Conservation (phyloP, 2,329 filamentous ascomycete species). For the Metarhizium album region DNA sequence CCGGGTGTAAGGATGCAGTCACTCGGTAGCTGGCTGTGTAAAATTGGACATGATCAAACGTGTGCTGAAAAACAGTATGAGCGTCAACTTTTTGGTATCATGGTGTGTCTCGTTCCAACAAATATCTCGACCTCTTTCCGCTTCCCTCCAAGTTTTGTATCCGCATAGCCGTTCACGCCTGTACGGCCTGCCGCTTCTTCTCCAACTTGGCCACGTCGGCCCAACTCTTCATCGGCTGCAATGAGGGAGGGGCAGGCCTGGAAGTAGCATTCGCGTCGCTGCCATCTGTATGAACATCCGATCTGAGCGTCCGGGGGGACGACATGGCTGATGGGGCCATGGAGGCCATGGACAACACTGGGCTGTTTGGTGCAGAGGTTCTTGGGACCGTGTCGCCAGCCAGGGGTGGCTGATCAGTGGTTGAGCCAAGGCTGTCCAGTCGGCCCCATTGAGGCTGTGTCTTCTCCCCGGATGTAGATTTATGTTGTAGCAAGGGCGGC, state of each 20-base stretch:
- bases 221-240: constrained; percentile 28
- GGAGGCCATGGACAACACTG: constrained; percentile 16
- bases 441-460: constrained; percentile 15
- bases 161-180: not conserved
- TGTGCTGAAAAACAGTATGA: not conserved
- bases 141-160: not conserved
- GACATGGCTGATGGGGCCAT: constrained; percentile 21
- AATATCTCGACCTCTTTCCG: too few relatives aligned
- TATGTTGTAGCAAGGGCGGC: constrained; percentile 14
- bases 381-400: constrained; percentile 2
- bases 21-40: not conserved
- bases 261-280: constrained; percentile 10
- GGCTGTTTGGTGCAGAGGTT: constrained; percentile 13
- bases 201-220: constrained; percentile 27
- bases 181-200: constrained; percentile 3
- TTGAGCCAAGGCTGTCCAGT: constrained; percentile 9
- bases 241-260: constrained; percentile 18
- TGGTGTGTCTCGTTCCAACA: not conserved
- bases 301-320: constrained; percentile 17
- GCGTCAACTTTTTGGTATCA: not conserved
- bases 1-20: not conserved
- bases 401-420: not conserved
- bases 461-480: constrained; percentile 4
- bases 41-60: not conserved
- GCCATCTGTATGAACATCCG: constrained; percentile 6